Evolutionary conservation across 2,329 filamentous ascomycete species (phyloP), one percentile per base, ranked within the genome.

Genomic region (Lecanosticta acicola): DNA sequence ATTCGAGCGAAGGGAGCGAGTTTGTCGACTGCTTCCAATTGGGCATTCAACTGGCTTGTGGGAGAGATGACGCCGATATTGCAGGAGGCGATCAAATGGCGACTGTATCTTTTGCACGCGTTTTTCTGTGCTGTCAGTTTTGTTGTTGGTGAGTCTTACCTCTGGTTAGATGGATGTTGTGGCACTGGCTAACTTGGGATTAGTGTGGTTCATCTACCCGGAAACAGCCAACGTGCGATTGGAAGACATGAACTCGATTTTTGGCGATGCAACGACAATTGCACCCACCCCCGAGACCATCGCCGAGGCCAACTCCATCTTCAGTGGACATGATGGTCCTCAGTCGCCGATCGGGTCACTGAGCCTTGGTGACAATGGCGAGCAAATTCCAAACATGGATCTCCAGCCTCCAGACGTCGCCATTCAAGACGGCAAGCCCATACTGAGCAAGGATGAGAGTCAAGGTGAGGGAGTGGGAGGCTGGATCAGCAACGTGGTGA

Each of bases 41-140:
- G 93, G 93, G 89, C 91, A 1, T 95, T 93, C 70, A 98, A 98
- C 70, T 98, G 89, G 86, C 74, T 97, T 19, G 93, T 97, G 3
- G 93, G 93, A 56, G 87, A 94, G 68, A 80, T 97, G 75, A 98
- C 93, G 0, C 93, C 93, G 1, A 82, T 97, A 44, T 73, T 97
- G 49, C 91, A 98, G 66, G 87, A 93, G 59, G 81, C 78, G 69
- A 97, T 98, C 60, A 80, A 85, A 59, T 98, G 93, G 93, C 81
- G 93, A 26, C 74, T 97, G 50, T 98, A 98, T 62, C 77, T 98
- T 39, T 75, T 98, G 13, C 93, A 98, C 68, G 93, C 93, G 1
- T 96, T 97, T 68, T 97, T 95, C 72, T 98, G 93, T 66, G 88
- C 87, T 43, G 81, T 84, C 55, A 95, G 88, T 77, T 96, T 98